Evolutionary conservation across 1,284 basidiomycete genomes (phyloP).

Genomic region (Ceratobasidium sp.): DNA sequence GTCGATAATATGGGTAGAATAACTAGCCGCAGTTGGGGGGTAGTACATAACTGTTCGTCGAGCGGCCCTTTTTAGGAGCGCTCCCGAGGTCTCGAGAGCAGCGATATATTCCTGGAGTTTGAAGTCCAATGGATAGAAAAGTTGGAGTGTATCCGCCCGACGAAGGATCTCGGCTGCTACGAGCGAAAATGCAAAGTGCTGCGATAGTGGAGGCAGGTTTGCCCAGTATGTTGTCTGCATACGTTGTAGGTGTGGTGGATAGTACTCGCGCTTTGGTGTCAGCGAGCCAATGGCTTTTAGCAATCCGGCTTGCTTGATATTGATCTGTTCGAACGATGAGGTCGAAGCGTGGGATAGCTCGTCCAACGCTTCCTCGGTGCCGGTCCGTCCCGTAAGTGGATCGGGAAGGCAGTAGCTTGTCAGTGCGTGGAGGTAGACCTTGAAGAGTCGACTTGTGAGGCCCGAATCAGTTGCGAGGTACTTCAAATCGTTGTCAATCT

Average conservation of each 20-base stretch:
- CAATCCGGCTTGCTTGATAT: conserved; percentile 48
- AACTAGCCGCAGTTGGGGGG: too few species aligned
- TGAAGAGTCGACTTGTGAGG: conserved; percentile 52
- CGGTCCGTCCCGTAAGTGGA: conserved; percentile 55
- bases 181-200: conserved; percentile 49
- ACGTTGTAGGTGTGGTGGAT: too few species aligned
- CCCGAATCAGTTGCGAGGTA: conserved; percentile 50
- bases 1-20: too few species aligned
- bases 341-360: conserved; percentile 52
- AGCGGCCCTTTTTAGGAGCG: too few species aligned
- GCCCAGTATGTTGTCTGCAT: conserved; percentile 52
- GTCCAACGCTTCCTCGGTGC: conserved; percentile 56
- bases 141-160: not conserved
- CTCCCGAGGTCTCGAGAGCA: not conserved
- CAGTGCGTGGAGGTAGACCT: conserved; percentile 56
- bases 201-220: conserved; percentile 47
- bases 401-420: conserved; percentile 56
- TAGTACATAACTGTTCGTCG: too few species aligned
- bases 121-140: conserved; percentile 7
- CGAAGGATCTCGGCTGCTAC: not conserved
- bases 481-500: conserved; percentile 53
- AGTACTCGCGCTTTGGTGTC: conserved; percentile 46
- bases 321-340: conserved; percentile 53
- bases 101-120: not conserved
- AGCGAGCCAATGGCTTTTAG: conserved; percentile 51